phyloP scores from a whole-genome alignment of 495 filamentous ascomycete species.

The Penicillium ucsense region DNA sequence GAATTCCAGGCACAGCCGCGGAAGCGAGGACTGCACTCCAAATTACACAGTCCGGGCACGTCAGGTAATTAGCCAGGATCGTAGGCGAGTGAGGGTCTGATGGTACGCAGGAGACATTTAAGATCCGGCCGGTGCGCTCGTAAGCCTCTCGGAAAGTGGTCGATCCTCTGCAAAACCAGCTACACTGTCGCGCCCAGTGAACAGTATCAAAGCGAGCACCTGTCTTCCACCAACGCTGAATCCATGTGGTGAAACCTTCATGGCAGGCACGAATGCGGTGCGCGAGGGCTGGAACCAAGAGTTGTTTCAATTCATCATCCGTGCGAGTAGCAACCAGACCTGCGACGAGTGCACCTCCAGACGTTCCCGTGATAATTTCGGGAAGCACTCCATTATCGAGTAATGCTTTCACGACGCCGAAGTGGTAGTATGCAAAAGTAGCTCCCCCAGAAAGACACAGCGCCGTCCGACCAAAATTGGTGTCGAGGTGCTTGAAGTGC shows the following conservation, averaged over 20 bases:
- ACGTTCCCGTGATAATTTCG: constrained; percentile 91
- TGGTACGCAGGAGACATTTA: constrained; percentile 96
- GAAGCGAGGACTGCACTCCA: constrained; percentile 96
- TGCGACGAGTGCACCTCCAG: constrained; percentile 86
- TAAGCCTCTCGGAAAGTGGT: constrained; percentile 95
- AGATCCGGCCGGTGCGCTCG: constrained; percentile 81
- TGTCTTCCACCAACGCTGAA: constrained; percentile 77
- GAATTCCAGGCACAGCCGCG: constrained; percentile 89
- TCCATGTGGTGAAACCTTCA: constrained; percentile 67
- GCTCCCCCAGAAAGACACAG: constrained; percentile 92
- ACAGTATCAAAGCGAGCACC: constrained; percentile 89
- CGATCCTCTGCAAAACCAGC: constrained; percentile 82
- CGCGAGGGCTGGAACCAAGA: constrained; percentile 79
- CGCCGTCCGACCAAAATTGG: constrained; percentile 87
- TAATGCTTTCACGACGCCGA: constrained; percentile 84
- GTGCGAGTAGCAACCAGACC: constrained; percentile 83
- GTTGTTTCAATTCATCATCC: constrained; percentile 74
- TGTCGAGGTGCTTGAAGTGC: constrained; percentile 80
- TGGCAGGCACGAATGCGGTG: constrained; percentile 76
- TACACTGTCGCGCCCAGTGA: constrained; percentile 77
- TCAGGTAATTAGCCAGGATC: constrained; percentile 88
- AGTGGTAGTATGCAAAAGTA: constrained; percentile 93
- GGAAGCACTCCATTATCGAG: constrained; percentile 80
- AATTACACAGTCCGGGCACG: constrained; percentile 90
- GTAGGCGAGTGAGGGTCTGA: constrained; percentile 90